Base-by-base conservation (phyloP, 2,329 filamentous ascomycete genomes). In the Aureobasidium sp. region DNA sequence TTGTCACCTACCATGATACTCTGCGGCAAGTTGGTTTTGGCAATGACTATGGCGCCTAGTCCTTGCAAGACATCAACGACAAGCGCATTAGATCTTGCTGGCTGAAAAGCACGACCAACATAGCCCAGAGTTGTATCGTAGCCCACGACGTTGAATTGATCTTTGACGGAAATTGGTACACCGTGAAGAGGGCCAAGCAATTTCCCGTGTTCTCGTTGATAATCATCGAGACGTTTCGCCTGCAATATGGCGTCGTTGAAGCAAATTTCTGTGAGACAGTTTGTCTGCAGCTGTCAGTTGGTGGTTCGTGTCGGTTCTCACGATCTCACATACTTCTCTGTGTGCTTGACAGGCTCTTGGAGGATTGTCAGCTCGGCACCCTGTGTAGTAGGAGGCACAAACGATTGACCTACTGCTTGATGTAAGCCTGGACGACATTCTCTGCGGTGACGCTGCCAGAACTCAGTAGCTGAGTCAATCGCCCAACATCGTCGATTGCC, bases 81-180 rank as follows among this genome's bases (percentile, higher is more conserved):
- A 0, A 76, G 74, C 4, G 79, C 79, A 67, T 85, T 78, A 9
- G 80, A 74, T 0, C 64, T 62, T 1, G 82, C 81, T 0, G 81
- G 81, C 1, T 76, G 69, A 60, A 80, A 80, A 0, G 80, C 76
- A 51, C 75, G 74, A 9, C 75, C 76, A 5, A 81, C 77, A 65
- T 83, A 84, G 12, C 80, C 81, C 3, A 83, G 65, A 0, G 81
- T 82, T 0, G 77, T 79, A 63, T 84, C 80, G 17, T 76, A 67
- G 0, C 78, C 80, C 56, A 77, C 76, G 42, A 85, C 72, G 37
- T 84, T 76, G 67, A 84, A 84, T 49, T 84, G 82, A 31, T 84
- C 82, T 64, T 85, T 85, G 4, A 82, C 65, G 0, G 77, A 78
- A 49, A 80, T 72, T 1, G 74, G 72, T 15, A 78, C 65, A 48